phyloP scores from a whole-genome alignment of 2,329 filamentous ascomycete species.

The Xylariaceae sp. region DNA sequence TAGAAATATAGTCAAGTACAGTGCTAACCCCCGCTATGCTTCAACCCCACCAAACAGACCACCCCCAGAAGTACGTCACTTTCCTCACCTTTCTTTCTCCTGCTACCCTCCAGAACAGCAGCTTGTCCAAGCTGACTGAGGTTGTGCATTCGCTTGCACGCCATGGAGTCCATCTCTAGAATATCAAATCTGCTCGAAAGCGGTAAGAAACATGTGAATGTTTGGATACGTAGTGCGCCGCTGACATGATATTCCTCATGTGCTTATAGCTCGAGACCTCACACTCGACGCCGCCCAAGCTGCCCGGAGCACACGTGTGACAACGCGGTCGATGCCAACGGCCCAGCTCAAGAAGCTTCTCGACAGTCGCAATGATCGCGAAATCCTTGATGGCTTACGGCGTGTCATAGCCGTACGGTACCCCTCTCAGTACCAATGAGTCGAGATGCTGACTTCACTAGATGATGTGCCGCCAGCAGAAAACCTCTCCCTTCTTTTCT shows the following conservation, averaged over 20 bases:
- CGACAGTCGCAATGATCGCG: constrained; percentile 88
- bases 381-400: constrained; percentile 86
- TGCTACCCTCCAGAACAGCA: no score
- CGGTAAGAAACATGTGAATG: constrained; percentile 63
- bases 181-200: constrained; percentile 94
- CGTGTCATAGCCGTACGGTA: constrained; percentile 75
- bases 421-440: constrained; percentile 9
- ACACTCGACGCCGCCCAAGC: constrained; percentile 95
- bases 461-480: constrained; percentile 94
- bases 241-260: constrained; percentile 11
- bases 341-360: constrained; percentile 89
- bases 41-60: no score
- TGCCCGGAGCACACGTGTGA: constrained; percentile 62
- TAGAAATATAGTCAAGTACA: no score
- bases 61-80: no score
- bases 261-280: constrained; percentile 80
- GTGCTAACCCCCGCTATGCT: no score
- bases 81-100: no score
- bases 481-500: constrained; percentile 92
- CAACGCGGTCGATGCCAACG: constrained; percentile 65
- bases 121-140: constrained; percentile 25
- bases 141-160: constrained; percentile 9
- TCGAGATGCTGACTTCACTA: constrained; percentile 35
- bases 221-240: constrained; percentile 7
- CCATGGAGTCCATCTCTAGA: constrained; percentile 92